These are phyloP conservation scores for Bruguiera gymnorhiza DNA, from an alignment of 345 rosid genomes.

Conservation along the genomic window DNA sequence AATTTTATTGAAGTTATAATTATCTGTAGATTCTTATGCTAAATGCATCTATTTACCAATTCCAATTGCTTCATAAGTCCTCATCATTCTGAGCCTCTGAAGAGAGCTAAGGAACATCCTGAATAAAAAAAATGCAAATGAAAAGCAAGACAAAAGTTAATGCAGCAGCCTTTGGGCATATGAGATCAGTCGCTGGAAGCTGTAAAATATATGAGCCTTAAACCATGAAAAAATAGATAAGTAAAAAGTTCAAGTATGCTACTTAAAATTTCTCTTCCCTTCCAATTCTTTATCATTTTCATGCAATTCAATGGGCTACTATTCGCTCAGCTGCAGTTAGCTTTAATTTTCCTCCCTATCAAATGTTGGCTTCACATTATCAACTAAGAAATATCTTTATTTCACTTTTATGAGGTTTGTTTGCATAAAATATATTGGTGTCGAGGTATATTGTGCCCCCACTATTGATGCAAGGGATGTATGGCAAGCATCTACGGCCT, in stretches of 20 bases:
- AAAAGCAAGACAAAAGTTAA: neutral
- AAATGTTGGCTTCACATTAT: no score
- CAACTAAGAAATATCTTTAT: no score
- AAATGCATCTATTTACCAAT: slow-evolving; percentile 33
- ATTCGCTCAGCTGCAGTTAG: no score
- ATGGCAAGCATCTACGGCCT: slow-evolving; percentile 21
- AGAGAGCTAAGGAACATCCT: slow-evolving; percentile 80
- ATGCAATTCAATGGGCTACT: neutral
- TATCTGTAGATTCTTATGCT: no score
- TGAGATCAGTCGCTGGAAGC: no score
- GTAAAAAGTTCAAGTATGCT: neutral
- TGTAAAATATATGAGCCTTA: neutral
- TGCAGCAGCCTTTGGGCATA: neutral
- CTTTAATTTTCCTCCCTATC: no score
- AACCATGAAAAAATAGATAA: neutral
- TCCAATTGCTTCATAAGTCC: slow-evolving; percentile 75
- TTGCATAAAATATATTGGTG: slow-evolving; percentile 6
- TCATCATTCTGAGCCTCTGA: slow-evolving; percentile 85
- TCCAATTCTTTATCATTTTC: neutral
- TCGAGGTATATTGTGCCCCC: slow-evolving; percentile 29
- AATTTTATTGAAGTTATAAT: no score
- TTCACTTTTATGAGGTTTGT: neutral
- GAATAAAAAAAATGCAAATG: slow-evolving; percentile 17
- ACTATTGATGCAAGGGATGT: slow-evolving; percentile 17
- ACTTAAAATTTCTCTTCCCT: neutral